Base-by-base conservation (phyloP, 257 asterid species). In the Ehretia macrophylla region DNA sequence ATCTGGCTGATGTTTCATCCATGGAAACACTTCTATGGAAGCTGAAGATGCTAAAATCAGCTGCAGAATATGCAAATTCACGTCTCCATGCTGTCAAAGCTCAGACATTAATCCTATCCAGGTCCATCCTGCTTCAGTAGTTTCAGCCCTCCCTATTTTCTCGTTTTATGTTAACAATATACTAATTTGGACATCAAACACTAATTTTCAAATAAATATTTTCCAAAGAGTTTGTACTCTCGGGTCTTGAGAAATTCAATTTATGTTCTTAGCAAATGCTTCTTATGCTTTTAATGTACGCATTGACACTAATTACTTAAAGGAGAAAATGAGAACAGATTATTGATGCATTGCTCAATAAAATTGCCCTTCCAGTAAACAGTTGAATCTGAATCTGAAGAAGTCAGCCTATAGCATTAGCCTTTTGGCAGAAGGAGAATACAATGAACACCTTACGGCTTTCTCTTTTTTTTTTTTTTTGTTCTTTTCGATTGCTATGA, bases 81-180 rank as follows among this genome's bases (percentile, higher is more conserved):
- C 87, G 96, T 11, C 96, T 87, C 55, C 95, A 87, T 79, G 91
- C 98, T 53, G 91, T 90, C 66, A 90, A 77, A 80, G 85, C 95
- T 76, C 81, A 82, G 60, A 80, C 91, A 14, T 65, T 87, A 60
- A 70, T 90, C 62, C 91, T 90, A 62, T 78, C 85, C 27, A 83
- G 98, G 96, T 90, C 14, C 16, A 37, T 10, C 38, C 23, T 21
- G 17, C 23, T 17, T 61, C 56, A 17, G 11, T 21, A 57, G 40
- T 54, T n/a, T n/a, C n/a, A 11, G 59, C 11, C 38, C 42, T 32
- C 57, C 55, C 56, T 32, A 10, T 62, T n/a, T 38, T 17, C 46
- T 22, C 4, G 11, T n/a, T 47, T 3, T 49, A 8, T 8, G 0
- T 49, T 17, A 3, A 49, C 10, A 49, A 8, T n/a, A n/a, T n/a